A percentile compares a stretch with the other conserved stretches of the same genome.
These are phyloP conservation scores for Leccinum glutinopallens DNA, from an alignment of 1,284 basidiomycete species.

Conservation along the genomic window DNA sequence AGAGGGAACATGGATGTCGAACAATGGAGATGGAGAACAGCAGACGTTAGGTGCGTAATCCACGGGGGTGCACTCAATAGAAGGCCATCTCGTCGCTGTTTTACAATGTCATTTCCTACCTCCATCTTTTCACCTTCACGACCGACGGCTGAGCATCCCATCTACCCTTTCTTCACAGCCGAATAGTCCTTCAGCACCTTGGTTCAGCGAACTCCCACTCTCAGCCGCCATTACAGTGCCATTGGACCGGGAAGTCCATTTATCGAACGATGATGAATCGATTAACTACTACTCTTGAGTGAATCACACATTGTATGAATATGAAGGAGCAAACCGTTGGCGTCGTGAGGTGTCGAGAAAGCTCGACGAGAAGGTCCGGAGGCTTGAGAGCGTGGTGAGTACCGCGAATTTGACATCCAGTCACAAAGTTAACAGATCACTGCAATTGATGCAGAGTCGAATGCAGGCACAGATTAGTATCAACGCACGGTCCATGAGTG, in stretches of 20 bases:
- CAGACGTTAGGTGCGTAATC: neutral
- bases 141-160: conserved; percentile 13
- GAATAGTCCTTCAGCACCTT: conserved; percentile 4
- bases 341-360: conserved; percentile 77
- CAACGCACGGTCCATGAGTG: conserved; percentile 69
- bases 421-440: neutral
- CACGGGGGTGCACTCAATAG: conserved; percentile 17
- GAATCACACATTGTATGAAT: conserved; percentile 90
- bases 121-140: conserved; percentile 8
- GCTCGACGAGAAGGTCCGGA: conserved; percentile 82
- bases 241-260: conserved; percentile 80
- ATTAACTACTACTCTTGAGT: conserved; percentile 71
- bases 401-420: neutral
- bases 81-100: conserved; percentile 26
- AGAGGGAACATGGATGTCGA: conserved; percentile 4
- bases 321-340: conserved; percentile 88
- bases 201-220: conserved; percentile 16
- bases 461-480: conserved; percentile 63
- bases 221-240: conserved; percentile 13
- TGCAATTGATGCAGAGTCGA: conserved; percentile 48
- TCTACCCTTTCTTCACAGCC: conserved; percentile 9
- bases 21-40: conserved; percentile 5
- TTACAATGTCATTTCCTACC: conserved; percentile 17
- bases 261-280: conserved; percentile 97
- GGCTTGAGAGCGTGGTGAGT: conserved; percentile 75